Conservation (phyloP, 164 flowering plant genomes). For the Vitis labrusca region DNA sequence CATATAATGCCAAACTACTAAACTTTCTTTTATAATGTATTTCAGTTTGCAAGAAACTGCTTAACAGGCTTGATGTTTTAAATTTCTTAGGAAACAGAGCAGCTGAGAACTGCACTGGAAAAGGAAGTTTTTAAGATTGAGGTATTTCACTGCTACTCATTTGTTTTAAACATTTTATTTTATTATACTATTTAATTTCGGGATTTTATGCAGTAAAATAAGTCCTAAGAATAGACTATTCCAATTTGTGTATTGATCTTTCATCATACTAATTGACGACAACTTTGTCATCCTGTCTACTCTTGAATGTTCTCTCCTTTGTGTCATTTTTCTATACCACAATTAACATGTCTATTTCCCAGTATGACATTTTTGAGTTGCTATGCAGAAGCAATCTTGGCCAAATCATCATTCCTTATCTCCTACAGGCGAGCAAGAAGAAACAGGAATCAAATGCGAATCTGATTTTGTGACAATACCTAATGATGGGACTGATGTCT, state of each 20-base stretch:
- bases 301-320: neutral
- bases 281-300: neutral
- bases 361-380: neutral
- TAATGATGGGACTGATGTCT: constrained; percentile 50
- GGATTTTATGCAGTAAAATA: too few relatives aligned
- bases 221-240: too few relatives aligned
- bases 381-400: constrained; percentile 29
- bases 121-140: constrained; percentile 36
- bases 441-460: constrained; percentile 11
- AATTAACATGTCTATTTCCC: neutral
- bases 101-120: constrained; percentile 38
- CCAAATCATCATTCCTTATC: constrained; percentile 20
- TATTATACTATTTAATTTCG: too few relatives aligned
- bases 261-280: neutral
- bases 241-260: neutral
- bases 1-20: too few relatives aligned
- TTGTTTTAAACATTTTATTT: too few relatives aligned
- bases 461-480: constrained; percentile 39
- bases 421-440: constrained; percentile 19
- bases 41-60: neutral
- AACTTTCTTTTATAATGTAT: too few relatives aligned
- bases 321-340: neutral
- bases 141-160: constrained; percentile 26
- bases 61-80: constrained; percentile 7
- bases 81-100: constrained; percentile 40